Base-by-base conservation (phyloP, 202 grass and related monocot species). In the Panicum virgatum region DNA sequence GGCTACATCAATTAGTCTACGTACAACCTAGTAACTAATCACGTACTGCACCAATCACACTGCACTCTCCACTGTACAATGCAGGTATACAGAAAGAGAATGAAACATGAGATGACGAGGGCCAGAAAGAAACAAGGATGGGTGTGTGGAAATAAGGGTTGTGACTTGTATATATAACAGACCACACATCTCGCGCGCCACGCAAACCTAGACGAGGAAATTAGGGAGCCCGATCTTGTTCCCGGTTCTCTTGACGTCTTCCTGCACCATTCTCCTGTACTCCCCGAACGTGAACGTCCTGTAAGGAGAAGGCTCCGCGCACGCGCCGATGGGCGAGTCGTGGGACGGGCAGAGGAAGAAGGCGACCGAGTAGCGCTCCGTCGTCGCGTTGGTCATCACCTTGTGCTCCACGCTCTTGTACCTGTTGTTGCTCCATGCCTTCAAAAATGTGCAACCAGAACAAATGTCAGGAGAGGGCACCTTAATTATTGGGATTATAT, bases 381-480 rank as follows among this genome's bases (percentile, higher is more conserved):
- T 77, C 19, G 69, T 85, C 23, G 77, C 54, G 73, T 90, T 90
- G 2, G 92, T 45, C 56, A 93, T 52, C 57, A 98, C 92, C 38
- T 80, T 93, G 85, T 98, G 96, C 83, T 95, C 92, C 59, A 92
- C 90, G 57, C 96, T 98, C 88, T 79, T 98, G 90, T 96, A 99
- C 5, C 83, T 69, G 62, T 88, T 80, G 52, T 99, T 99, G 91
- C 96, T 99, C 96, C 96, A 99, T n/a, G 93, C 96, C 96, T 99
- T 44, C 77, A 42, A 75, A 75, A 16, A 42, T 7, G n/a, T 1
- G 5, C 2, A 30, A 0, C 3, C 18, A 30, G 20, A 42, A 4
- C 20, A 12, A 40, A 27, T 11, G n/a, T 50, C 1, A 62, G 71
- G 30, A 0, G 23, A 83, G 26, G 16, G 8, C 75, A 83, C 30